Evolutionary conservation across 2,329 filamentous ascomycete genomes (phyloP).

Genomic region (Reticulascus tulasneorum): DNA sequence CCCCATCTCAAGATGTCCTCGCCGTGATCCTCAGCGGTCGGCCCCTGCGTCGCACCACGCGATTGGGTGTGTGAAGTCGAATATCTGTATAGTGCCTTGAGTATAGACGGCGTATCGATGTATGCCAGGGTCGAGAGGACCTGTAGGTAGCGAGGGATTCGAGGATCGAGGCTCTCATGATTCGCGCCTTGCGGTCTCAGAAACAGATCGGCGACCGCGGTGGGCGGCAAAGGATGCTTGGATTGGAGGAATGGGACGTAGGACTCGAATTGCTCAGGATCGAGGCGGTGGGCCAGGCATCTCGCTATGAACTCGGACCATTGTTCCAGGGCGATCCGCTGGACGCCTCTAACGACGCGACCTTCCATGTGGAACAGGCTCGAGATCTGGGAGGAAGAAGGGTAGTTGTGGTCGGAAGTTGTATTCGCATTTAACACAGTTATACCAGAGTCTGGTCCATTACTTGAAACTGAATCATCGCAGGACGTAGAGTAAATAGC

Average conservation of each 20-base stretch:
- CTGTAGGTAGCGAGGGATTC: constrained; percentile 57
- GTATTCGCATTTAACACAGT: too few species aligned
- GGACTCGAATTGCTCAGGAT: constrained; percentile 47
- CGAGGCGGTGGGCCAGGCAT: constrained; percentile 49
- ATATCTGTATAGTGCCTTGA: constrained; percentile 53
- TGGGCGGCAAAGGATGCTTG: constrained; percentile 48
- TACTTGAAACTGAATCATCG: too few species aligned
- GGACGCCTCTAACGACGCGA: constrained; percentile 13
- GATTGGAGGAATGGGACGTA: constrained; percentile 46
- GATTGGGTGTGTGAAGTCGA: constrained; percentile 45
- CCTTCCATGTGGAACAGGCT: too few species aligned
- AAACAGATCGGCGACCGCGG: constrained; percentile 53
- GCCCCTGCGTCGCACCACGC: constrained; percentile 16
- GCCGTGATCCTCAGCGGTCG: constrained; percentile 1
- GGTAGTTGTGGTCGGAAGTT: too few species aligned
- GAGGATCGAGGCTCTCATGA: constrained; percentile 51
- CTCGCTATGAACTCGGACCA: constrained; percentile 49
- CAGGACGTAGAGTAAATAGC: too few species aligned
- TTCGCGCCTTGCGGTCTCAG: constrained; percentile 49
- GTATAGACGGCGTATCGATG: constrained; percentile 51
- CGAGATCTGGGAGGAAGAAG: too few species aligned
- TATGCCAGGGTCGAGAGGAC: constrained; percentile 47
- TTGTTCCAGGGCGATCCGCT: constrained; percentile 25
- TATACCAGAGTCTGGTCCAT: too few species aligned
- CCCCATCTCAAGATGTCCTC: constrained; percentile 39